A percentile compares a stretch with the other conserved stretches of the same genome.
These are phyloP conservation scores for Protomyces arabidopsidicola DNA, from an alignment of 1,139 yeast genomes.

Conservation along the genomic window DNA sequence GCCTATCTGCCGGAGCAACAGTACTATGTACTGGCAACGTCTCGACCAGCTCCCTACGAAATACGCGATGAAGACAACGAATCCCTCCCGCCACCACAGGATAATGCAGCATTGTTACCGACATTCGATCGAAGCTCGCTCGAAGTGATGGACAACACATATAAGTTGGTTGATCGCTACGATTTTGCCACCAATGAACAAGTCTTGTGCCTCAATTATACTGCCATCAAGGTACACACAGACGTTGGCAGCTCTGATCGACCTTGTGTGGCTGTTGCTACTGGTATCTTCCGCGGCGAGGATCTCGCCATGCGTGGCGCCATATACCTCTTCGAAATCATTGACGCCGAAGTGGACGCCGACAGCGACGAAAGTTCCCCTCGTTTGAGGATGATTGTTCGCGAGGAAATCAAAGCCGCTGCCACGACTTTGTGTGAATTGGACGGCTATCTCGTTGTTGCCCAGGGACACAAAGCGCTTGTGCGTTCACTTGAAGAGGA, in stretches of 20 bases:
- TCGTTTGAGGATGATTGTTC: slow-evolving; percentile 68
- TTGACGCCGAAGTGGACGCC: slow-evolving; percentile 86
- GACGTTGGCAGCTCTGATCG: slow-evolving; percentile 53
- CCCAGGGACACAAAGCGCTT: slow-evolving; percentile 78
- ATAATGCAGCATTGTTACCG: slow-evolving; percentile 50
- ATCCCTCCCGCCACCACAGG: slow-evolving; percentile 15
- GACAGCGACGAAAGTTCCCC: slow-evolving; percentile 79
- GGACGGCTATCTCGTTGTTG: slow-evolving; percentile 75
- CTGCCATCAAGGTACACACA: slow-evolving; percentile 51
- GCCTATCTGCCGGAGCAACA: slow-evolving; percentile 68
- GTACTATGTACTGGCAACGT: slow-evolving; percentile 62
- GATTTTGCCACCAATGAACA: slow-evolving; percentile 66
- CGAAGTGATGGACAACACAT: slow-evolving; percentile 63
- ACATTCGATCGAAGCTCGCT: slow-evolving; percentile 56
- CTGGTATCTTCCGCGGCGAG: slow-evolving; percentile 73
- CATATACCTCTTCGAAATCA: slow-evolving; percentile 67
- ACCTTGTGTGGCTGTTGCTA: slow-evolving; percentile 73
- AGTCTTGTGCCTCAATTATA: slow-evolving; percentile 55
- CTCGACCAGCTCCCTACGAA: slow-evolving; percentile 55
- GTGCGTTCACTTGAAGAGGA: slow-evolving; percentile 77
- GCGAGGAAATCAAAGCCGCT: slow-evolving; percentile 80
- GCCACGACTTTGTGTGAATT: slow-evolving; percentile 73
- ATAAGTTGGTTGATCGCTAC: slow-evolving; percentile 56
- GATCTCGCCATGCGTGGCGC: slow-evolving; percentile 79
- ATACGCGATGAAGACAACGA: slow-evolving; percentile 74